Conservation (phyloP, 2,329 filamentous ascomycete species). For the Pyrenophora seminiperda region DNA sequence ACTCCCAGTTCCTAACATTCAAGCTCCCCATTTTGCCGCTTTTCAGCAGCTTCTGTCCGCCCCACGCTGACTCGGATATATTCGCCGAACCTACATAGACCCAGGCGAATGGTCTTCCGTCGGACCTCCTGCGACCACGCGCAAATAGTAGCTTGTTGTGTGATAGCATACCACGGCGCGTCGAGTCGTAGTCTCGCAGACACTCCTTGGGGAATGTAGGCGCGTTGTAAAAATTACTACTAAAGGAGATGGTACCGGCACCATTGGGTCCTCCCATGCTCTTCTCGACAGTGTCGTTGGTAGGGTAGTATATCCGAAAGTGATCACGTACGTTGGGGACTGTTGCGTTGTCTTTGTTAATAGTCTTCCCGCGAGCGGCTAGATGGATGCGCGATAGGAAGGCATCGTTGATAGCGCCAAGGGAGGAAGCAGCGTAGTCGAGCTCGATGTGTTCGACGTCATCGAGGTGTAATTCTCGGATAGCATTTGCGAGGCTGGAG, state of each 20-base stretch:
- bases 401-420: conserved; percentile 74
- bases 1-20: conserved; percentile 87
- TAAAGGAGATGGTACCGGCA: conserved; percentile 84
- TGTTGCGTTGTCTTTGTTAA: conserved; percentile 1
- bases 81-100: conserved; percentile 91
- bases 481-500: conserved; percentile 70
- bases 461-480: conserved; percentile 50
- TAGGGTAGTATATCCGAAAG: conserved; percentile 44
- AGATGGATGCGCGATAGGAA: conserved; percentile 67
- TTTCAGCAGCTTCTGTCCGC: conserved; percentile 73
- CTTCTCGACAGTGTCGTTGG: conserved; percentile 53
- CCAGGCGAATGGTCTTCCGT: conserved; percentile 63
- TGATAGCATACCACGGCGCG: conserved; percentile 73
- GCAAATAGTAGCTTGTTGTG: conserved; percentile 74
- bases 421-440: conserved; percentile 79
- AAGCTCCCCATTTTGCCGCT: conserved; percentile 72
- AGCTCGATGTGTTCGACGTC: conserved; percentile 62
- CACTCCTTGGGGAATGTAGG: conserved; percentile 71
- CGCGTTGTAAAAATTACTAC: conserved; percentile 72
- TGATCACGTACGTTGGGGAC: conserved; percentile 17
- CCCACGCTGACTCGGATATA: conserved; percentile 93
- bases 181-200: conserved; percentile 77
- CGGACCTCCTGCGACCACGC: conserved; percentile 37
- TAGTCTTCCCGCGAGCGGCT: conserved; percentile 56
- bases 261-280: conserved; percentile 66